Evolutionary conservation across 2,329 filamentous ascomycete species (phyloP), one percentile per base, ranked within the genome.

Genomic region (Zymoseptoria tritici): DNA sequence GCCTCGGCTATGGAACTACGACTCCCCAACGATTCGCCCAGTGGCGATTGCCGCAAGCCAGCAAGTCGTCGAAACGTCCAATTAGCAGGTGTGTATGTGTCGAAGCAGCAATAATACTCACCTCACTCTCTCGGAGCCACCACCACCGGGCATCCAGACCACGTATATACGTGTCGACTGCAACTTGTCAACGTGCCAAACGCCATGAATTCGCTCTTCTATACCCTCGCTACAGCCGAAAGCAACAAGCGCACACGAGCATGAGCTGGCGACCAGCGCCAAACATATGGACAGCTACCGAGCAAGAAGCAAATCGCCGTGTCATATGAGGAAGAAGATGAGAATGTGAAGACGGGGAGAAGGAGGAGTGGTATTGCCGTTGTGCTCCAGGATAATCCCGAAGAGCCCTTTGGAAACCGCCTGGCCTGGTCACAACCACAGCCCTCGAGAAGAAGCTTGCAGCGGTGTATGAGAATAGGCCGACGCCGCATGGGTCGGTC

Each of bases 141-240:
- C 36, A 42, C 36, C 4, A 13, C 36, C 9, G 36, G 36, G 36
- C 11, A 42, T 16, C 36, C 36, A 42, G 11, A 42, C 16, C 36
- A 13, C 36, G 36, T 13, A 42, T 13, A 42, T 42, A 42, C 36
- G 36, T 42, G 36, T 13, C 11, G 36, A 42, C 36, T 16, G 9
- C 36, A 42, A 16, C 85, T 99, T 69, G 87, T 89, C 69, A 90
- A 85, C 79, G 90, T 97, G 73, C 87, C 91, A 68, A 97, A 97
- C 88, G 91, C 86, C 76, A 87, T 87, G 78, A 97, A 97, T 77
- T 97, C 93, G 62, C 93, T 93, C 61, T 83, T 92, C 72, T 86
- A 91, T 71, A 79, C 78, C 62, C 76, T 79, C 62, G 77, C 80
- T 66, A 80, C 83, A 67, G 78, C 83, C 63, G 78, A 78, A 65